These are phyloP conservation scores for Rhodotorula glutinis DNA, from an alignment of 1,284 basidiomycete species.

Conservation along the genomic window DNA sequence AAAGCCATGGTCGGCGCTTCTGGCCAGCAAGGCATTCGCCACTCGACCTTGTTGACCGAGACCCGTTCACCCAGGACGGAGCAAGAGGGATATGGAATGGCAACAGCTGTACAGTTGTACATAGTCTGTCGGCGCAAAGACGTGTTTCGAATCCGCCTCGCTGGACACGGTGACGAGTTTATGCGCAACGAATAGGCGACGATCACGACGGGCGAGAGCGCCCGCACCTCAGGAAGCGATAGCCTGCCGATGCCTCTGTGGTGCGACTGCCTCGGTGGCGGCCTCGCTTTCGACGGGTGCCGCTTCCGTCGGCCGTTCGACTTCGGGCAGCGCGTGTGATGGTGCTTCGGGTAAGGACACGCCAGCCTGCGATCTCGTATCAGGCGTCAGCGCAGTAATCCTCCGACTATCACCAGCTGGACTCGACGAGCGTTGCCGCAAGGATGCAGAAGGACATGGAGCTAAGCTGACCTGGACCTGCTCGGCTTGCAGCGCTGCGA, in stretches of 20 bases:
- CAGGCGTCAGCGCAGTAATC: background rate
- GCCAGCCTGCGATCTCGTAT: constrained; percentile 1
- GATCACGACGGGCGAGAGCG: no score
- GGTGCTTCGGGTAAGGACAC: constrained; percentile 25
- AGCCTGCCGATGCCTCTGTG: constrained; percentile 13
- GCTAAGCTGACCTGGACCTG: constrained; percentile 27
- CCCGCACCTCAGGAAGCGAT: background rate
- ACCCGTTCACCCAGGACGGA: no score
- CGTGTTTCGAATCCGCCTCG: no score
- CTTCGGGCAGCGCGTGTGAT: constrained; percentile 13
- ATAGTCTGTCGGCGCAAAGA: no score
- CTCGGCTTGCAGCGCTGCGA: constrained; percentile 65
- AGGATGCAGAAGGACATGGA: background rate
- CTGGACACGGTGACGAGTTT: no score
- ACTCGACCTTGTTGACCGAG: no score
- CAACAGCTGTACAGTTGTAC: no score
- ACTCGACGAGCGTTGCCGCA: no score
- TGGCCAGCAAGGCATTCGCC: no score
- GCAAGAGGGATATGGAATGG: no score
- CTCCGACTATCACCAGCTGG: background rate
- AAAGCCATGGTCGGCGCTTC: no score
- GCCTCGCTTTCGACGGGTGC: background rate
- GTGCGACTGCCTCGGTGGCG: background rate
- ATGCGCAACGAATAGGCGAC: no score
- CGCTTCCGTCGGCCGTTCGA: background rate